phyloP scores from a whole-genome alignment of 192 early-diverging fungal species.

The Jimgerdemannia lactiflua region DNA sequence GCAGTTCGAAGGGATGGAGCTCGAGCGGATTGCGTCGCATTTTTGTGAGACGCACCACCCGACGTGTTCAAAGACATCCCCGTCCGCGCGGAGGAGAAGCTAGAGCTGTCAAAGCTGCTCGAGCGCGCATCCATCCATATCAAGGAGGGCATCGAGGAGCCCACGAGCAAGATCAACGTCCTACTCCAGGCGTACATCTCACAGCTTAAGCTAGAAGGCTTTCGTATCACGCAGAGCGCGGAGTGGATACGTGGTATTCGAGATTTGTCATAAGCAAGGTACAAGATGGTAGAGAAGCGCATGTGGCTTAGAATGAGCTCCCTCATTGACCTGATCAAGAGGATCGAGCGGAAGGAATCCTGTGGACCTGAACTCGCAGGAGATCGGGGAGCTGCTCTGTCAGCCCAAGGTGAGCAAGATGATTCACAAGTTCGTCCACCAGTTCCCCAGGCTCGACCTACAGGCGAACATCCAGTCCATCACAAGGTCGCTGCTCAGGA shows the following conservation, averaged over 20 bases:
- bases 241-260: slow-evolving; percentile 96
- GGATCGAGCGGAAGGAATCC: slow-evolving; percentile 92
- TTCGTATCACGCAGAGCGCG: slow-evolving; percentile 96
- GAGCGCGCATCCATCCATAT: no score
- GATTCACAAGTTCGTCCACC: slow-evolving; percentile 87
- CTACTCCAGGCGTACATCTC: no score
- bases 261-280: slow-evolving; percentile 90
- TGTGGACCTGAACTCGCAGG: slow-evolving; percentile 88
- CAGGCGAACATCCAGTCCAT: slow-evolving; percentile 90
- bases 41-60: slow-evolving; percentile 96
- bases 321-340: slow-evolving; percentile 78
- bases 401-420: slow-evolving; percentile 86
- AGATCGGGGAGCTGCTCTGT: slow-evolving; percentile 88
- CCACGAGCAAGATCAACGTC: no score
- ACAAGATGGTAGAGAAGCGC: slow-evolving; percentile 96
- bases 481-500: slow-evolving; percentile 84
- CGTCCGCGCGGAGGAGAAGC: no score
- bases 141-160: no score
- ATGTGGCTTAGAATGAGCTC: slow-evolving; percentile 97
- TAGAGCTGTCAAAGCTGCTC: no score
- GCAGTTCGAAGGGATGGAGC: slow-evolving; percentile 81
- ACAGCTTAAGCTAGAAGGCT: no score
- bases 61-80: no score
- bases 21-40: slow-evolving; percentile 94
- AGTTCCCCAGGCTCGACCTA: no score